phyloP scores from a whole-genome alignment of 2,329 filamentous ascomycete species.

The Dothistroma septosporum region DNA sequence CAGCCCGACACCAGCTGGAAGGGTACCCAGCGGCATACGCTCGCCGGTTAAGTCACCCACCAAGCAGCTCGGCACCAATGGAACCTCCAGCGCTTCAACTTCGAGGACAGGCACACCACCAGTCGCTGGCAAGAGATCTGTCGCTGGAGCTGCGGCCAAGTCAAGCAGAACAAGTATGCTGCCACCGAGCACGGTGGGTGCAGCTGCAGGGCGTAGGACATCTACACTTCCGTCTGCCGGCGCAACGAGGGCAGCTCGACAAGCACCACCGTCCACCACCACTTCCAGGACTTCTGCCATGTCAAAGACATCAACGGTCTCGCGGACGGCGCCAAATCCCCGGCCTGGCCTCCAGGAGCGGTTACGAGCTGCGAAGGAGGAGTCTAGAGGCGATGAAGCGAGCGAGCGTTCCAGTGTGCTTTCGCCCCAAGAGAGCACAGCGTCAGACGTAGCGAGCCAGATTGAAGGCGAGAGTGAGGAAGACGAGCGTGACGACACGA shows the following conservation, averaged over 20 bases:
- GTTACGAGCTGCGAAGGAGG: slow-evolving; percentile 23
- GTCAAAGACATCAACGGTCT: slow-evolving; percentile 9
- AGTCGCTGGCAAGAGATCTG: slow-evolving; percentile 37
- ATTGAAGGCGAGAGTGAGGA: slow-evolving; percentile 17
- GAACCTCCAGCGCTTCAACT: slow-evolving; percentile 54
- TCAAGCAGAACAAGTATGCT: slow-evolving; percentile 50
- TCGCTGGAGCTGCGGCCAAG: slow-evolving; percentile 38
- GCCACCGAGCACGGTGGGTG: slow-evolving; percentile 32
- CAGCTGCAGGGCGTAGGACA: slow-evolving; percentile 28
- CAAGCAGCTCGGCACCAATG: slow-evolving; percentile 57
- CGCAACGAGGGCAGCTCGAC: slow-evolving; percentile 4
- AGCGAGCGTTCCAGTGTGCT: slow-evolving; percentile 16
- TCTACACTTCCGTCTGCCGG: slow-evolving; percentile 32
- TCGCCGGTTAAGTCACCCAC: slow-evolving; percentile 76
- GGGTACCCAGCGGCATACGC: slow-evolving; percentile 53
- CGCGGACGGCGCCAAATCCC: slow-evolving; percentile 13
- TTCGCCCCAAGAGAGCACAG: slow-evolving; percentile 5
- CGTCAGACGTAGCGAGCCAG: slow-evolving; percentile 17
- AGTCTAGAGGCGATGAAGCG: slow-evolving; percentile 21
- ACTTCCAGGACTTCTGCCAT: slow-evolving; percentile 11
- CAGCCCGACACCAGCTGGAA: slow-evolving; percentile 67
- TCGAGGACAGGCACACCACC: slow-evolving; percentile 65
- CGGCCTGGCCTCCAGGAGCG: slow-evolving; percentile 18
- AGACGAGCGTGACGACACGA: slow-evolving; percentile 24
- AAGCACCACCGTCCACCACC: slow-evolving; percentile 1